A percentile compares a stretch with the other conserved stretches of the same genome.
Conservation (phyloP, 2,329 filamentous ascomycete species). For the Ramichloridium luteum region DNA sequence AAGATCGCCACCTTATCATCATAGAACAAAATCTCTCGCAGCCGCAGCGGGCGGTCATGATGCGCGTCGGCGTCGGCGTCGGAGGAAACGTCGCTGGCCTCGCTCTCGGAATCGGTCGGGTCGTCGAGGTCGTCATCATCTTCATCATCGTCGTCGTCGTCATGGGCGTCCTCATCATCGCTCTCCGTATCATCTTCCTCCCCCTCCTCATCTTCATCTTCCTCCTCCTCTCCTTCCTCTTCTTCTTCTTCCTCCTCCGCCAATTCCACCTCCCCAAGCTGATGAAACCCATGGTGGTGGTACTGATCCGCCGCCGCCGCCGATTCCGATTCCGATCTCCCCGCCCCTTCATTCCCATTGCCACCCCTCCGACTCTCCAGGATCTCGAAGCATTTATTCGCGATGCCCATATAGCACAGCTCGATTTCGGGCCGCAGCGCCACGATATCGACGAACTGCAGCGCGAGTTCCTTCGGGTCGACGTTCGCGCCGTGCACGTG, state of each 20-base stretch:
- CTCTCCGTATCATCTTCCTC: conserved; percentile 33
- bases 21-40: conserved; percentile 72
- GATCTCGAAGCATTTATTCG: conserved; percentile 71
- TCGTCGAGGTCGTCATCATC: conserved; percentile 28
- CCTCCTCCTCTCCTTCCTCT: conserved; percentile 35
- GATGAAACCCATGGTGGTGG: background rate
- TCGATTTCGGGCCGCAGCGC: conserved; percentile 63
- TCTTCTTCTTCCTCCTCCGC: conserved; percentile 36
- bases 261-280: conserved; percentile 37
- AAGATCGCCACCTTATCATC: conserved; percentile 76
- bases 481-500: conserved; percentile 43
- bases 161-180: conserved; percentile 29
- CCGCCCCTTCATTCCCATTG: conserved; percentile 30
- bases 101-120: conserved; percentile 17
- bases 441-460: conserved; percentile 68
- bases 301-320: conserved; percentile 8
- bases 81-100: conserved; percentile 1
- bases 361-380: conserved; percentile 47
- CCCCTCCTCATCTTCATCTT: conserved; percentile 34
- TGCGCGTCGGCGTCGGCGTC: conserved; percentile 5
- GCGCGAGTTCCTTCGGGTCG: conserved; percentile 57
- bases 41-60: conserved; percentile 49
- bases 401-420: conserved; percentile 65
- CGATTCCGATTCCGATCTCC: conserved; percentile 20
- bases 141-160: conserved; percentile 22